Base-by-base conservation (phyloP, 805 yeast species). In the Saturnispora serradocipensis region DNA sequence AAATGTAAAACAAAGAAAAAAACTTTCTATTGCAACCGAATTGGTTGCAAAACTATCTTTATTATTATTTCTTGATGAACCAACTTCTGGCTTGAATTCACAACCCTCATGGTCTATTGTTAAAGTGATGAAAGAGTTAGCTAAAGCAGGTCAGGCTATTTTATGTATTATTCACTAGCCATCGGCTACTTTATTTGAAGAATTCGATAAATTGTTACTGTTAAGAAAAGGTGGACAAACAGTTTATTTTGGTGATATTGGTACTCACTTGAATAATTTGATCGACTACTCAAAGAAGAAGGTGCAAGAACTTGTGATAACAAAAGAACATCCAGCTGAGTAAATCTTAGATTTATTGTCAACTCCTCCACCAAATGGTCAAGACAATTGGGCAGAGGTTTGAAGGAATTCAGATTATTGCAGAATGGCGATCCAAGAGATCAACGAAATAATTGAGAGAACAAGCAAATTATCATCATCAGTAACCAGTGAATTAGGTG, bases 321-420 rank as follows among this genome's bases (percentile, higher is more conserved):
- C n/a, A 11, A 67, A 70, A 36, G 88, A 81, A 51, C 84, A 84
- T 57, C 89, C 90, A 24, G 89, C 89, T 34, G 90, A 84, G 66
- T 84, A 83, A 70, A 81, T 84, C 67, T 68, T 84, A 58, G 82
- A 82, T 55, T 80, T 80, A 52, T 82, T 86, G 65, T 91, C 91
- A 54, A 90, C 91, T 34, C 90, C 88, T 62, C 88, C 91, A 3
- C 83, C 88, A 28, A 83, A 88, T 3, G 61, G 69, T 50, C 77
- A 75, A 16, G 61, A 67, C 30, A 82, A 86, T 64, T 86, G 86
- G 82, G 71, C 72, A 63, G 78, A 81, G 10, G 71, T 77, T 11
- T 86, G 93, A 93, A 56, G 56, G 7, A 66, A 64, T 15, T 61
- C 68, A 34, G 54, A 54, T 3, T 65, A 68, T 48, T 69, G 49